These are phyloP conservation scores for Lanmaoa pseudosensibilis DNA, from an alignment of 768 basidiomycete genomes.

Conservation along the genomic window DNA sequence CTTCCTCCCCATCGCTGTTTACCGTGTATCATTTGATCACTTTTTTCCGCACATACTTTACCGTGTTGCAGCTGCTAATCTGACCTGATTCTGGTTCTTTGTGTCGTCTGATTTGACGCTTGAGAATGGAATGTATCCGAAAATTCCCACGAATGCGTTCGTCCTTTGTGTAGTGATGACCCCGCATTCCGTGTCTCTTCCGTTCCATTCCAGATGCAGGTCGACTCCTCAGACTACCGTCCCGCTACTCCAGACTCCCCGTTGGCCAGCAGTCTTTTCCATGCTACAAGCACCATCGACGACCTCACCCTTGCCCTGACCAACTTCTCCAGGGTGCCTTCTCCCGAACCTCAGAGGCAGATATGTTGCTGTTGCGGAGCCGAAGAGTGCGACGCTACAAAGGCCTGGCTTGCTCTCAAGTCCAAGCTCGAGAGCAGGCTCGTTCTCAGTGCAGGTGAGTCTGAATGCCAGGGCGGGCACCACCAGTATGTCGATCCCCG, in stretches of 20 bases:
- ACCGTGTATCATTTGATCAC: slow-evolving; percentile 3
- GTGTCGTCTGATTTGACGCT: background rate
- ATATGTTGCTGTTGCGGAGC: slow-evolving; percentile 64
- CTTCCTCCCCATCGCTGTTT: background rate
- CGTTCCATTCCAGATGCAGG: slow-evolving; percentile 25
- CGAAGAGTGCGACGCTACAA: slow-evolving; percentile 64
- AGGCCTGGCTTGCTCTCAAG: slow-evolving; percentile 63
- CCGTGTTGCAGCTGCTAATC: slow-evolving; percentile 2
- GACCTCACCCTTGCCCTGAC: slow-evolving; percentile 73
- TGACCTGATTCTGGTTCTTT: background rate
- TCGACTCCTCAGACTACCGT: slow-evolving; percentile 27
- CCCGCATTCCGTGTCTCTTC: slow-evolving; percentile 1
- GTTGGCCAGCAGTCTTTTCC: slow-evolving; percentile 50
- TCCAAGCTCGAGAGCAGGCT: slow-evolving; percentile 73
- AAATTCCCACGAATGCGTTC: slow-evolving; percentile 19
- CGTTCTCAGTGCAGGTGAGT: slow-evolving; percentile 83
- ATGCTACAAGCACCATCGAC: slow-evolving; percentile 66
- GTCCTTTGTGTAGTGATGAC: background rate
- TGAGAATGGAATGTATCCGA: slow-evolving; percentile 5
- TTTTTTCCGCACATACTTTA: slow-evolving; percentile 14
- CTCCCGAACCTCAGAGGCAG: slow-evolving; percentile 61
- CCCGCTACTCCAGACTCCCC: slow-evolving; percentile 52
- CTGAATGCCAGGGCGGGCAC: background rate
- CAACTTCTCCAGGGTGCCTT: slow-evolving; percentile 69
- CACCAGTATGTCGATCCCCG: slow-evolving; percentile 2